Conservation (phyloP, 768 basidiomycete species). For the Tephrocybe sp. region DNA sequence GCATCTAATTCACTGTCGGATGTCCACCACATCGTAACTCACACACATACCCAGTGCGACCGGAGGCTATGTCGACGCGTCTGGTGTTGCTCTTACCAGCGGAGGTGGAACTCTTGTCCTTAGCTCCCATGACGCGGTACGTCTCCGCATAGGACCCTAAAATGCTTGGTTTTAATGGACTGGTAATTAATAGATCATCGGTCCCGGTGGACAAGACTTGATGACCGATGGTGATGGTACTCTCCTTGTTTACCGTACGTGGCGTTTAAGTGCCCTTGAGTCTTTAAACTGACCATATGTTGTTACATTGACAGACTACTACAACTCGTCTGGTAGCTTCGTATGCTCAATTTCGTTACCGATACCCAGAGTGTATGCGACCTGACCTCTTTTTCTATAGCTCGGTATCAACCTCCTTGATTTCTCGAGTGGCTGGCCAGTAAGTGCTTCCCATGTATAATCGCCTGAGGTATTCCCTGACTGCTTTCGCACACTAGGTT, state of each 20-base stretch:
- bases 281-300: too few relatives aligned
- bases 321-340: background rate
- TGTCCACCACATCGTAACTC: too few relatives aligned
- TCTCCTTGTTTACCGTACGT: conserved; percentile 39
- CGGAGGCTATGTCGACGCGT: conserved; percentile 46
- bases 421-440: background rate
- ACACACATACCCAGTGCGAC: conserved; percentile 26
- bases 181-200: conserved; percentile 46
- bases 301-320: background rate
- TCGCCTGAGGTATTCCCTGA: background rate
- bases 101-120: conserved; percentile 56
- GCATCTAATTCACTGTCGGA: too few relatives aligned
- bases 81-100: conserved; percentile 39
- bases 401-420: background rate
- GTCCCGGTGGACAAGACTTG: conserved; percentile 56
- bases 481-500: too few relatives aligned
- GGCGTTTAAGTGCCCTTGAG: background rate
- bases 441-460: background rate
- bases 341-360: background rate
- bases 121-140: conserved; percentile 39
- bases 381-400: background rate
- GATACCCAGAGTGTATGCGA: too few relatives aligned
- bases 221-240: conserved; percentile 42
- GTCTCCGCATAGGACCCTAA: too few relatives aligned
- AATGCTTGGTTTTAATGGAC: background rate